Evolutionary conservation across 352 stramenopile species (phyloP), one percentile per base, ranked within the genome.

Genomic region (Hyaloperonospora brassicae): DNA sequence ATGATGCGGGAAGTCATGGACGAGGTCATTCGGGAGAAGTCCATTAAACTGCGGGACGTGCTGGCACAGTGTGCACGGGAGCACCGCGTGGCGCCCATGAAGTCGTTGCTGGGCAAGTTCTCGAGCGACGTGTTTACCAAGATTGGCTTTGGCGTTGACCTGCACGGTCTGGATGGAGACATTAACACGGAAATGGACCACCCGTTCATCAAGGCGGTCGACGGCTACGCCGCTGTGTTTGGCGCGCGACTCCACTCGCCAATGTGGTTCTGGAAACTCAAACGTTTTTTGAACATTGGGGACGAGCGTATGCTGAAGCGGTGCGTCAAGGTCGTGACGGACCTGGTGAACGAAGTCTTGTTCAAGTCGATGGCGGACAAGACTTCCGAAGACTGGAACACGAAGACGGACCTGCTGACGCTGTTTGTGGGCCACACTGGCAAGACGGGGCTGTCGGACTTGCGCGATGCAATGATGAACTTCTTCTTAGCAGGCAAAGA

Each of bases 71-170:
- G 44, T 17, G 45, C 51, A 14, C 36, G 46, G 4, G 22, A 49
- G 8, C 42, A 43, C 10, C 52, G 52, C 12, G 9, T 38, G 1
- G 48, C 72, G 0, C 41, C 52, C 1, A 60, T 86, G 46, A 78
- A 81, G 43, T 59, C 49, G 4, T 58, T 85, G 14, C 50, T 87
- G 2, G 51, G 62, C 43, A 65, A 76, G 22, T 79, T 81, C 52
- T 85, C 79, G 13, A 78, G 81, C 46, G 82, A 93, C 30, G 68
- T 84, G 7, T 87, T 93, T 51, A 72, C 67, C 0, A 76, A 85
- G 41, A 79, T 90, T 24, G 76, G 73, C 11, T 90, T 93, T 54
- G 77, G 79, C n/a, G 63, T 71, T 9, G 54, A 67, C 31, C 57
- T 72, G 13, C 40, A 69, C 35, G 60, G 50, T 10, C 31, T 72